Conservation (phyloP, 2,329 filamentous ascomycete genomes). For the Plenodomus lindquistii region DNA sequence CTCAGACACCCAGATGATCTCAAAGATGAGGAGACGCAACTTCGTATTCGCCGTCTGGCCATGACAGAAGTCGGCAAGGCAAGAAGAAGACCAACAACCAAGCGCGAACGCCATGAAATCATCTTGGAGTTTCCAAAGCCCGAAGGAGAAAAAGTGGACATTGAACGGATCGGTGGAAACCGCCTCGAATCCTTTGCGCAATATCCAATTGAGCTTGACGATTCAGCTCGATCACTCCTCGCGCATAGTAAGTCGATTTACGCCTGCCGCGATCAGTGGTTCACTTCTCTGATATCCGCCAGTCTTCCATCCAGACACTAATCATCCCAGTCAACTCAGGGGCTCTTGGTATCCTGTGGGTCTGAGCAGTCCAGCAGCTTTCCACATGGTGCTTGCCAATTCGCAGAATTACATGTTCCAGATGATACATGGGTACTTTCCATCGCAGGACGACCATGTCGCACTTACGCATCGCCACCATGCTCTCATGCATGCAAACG, state of each 20-base stretch:
- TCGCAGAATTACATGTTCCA: conserved; percentile 32
- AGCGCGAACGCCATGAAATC: conserved; percentile 30
- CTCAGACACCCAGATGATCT: conserved; percentile 37
- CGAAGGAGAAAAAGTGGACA: conserved; percentile 5
- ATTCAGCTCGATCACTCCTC: conserved; percentile 24
- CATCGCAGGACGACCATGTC: conserved; percentile 23
- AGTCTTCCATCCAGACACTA: conserved; percentile 29
- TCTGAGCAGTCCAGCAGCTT: conserved; percentile 23
- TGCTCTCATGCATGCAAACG: conserved; percentile 20
- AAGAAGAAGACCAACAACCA: conserved; percentile 32
- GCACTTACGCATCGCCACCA: conserved; percentile 27
- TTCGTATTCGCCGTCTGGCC: conserved; percentile 37
- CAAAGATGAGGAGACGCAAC: conserved; percentile 35
- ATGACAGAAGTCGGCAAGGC: conserved; percentile 39
- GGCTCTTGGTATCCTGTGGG: conserved; percentile 35
- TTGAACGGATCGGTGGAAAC: conserved; percentile 26
- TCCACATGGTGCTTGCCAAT: conserved; percentile 32
- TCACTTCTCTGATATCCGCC: conserved; percentile 13
- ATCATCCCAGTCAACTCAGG: conserved; percentile 26
- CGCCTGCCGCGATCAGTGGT: neutral
- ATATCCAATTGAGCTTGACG: conserved; percentile 33
- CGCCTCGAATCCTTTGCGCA: conserved; percentile 28
- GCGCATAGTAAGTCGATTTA: conserved; percentile 25
- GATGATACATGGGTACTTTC: conserved; percentile 21
- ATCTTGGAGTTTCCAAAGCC: conserved; percentile 28